Evolutionary conservation across 306 rosid genomes (phyloP), one percentile per base, ranked within the genome.

Genomic region (Dryas alaskensis): DNA sequence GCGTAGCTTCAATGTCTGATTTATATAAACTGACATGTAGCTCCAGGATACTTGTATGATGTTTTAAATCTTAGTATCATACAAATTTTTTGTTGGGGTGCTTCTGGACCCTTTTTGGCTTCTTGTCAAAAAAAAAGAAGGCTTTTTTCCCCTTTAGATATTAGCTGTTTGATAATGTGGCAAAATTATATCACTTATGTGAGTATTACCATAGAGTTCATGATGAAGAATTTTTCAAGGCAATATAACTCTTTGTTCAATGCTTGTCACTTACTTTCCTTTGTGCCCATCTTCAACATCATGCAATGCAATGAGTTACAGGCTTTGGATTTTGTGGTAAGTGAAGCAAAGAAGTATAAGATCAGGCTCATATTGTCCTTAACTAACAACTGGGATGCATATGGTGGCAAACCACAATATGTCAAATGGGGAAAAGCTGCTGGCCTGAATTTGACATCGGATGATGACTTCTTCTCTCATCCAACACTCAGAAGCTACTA

Each of bases 361-460:
- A 94, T 94, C 67, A 89, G 96, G 78, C 87, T 94, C 79, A 85
- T 94, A 73, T 77, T 94, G 54, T 89, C 99, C 69, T 58, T 94
- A 60, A 65, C 79, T 22, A 92, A 94, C 92, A 94, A 94, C 86
- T 94, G 99, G 99, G 99, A 89, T 71, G 89, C 96, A 54, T 94
- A 84, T 71, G 99, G 99, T 55, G 99, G 99, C 75, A 94, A 94
- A 81, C 60, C 92, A 77, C 99, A 94, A 48, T 94, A 94, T 72
- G 95, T 92, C 42, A 94, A 89, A 73, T 94, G 99, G 97, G 97
- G 99, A 43, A 89, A 84, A 80, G 88, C 82, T 67, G 92, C 92
- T 69, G 99, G 97, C 76, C 87, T 94, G 70, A 87, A 89, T 79
- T 67, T 94, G 78, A 89, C 95, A 3, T 88, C 92, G 0, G 99